Evolutionary conservation across 129 eudicot species (phyloP).

Genomic region (Kitagawia praeruptora): DNA sequence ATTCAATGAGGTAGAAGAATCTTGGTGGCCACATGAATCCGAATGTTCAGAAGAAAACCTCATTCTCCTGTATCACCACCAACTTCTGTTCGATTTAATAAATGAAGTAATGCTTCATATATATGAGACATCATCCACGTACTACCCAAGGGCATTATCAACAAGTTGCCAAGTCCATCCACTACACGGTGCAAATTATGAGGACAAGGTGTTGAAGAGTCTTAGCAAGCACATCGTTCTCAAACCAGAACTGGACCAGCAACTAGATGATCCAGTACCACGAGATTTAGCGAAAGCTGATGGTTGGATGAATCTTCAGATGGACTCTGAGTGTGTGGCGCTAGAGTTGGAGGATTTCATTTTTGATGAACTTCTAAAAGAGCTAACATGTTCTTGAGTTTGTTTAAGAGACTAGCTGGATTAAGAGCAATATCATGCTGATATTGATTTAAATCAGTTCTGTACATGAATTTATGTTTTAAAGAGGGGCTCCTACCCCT

Average conservation of each 20-base stretch:
- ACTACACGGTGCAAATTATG: slow-evolving; percentile 24
- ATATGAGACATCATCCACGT: slow-evolving; percentile 45
- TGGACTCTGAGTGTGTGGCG: slow-evolving; percentile 48
- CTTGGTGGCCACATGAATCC: slow-evolving; percentile 42
- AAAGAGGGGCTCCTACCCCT: background rate
- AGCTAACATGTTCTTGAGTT: slow-evolving; percentile 18
- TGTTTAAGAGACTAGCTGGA: background rate
- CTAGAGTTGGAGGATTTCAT: slow-evolving; percentile 66
- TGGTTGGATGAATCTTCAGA: slow-evolving; percentile 82
- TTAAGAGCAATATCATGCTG: background rate
- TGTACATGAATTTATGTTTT: background rate
- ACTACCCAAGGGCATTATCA: slow-evolving; percentile 63
- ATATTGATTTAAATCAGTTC: background rate
- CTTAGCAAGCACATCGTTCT: slow-evolving; percentile 22
- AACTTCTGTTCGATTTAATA: slow-evolving; percentile 54
- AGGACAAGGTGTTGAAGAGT: slow-evolving; percentile 43
- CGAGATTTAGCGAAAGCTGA: slow-evolving; percentile 39
- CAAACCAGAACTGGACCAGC: slow-evolving; percentile 30
- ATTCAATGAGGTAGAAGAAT: slow-evolving; percentile 55
- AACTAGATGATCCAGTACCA: slow-evolving; percentile 28
- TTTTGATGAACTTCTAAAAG: slow-evolving; percentile 55
- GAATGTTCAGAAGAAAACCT: slow-evolving; percentile 28
- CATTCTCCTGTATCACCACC: slow-evolving; percentile 33
- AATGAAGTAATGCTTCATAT: slow-evolving; percentile 47
- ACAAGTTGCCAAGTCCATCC: slow-evolving; percentile 32